Evolutionary conservation across 352 stramenopile genomes (phyloP), one percentile per base, ranked within the genome.

Genomic region (Elongisporangium undulatum): DNA sequence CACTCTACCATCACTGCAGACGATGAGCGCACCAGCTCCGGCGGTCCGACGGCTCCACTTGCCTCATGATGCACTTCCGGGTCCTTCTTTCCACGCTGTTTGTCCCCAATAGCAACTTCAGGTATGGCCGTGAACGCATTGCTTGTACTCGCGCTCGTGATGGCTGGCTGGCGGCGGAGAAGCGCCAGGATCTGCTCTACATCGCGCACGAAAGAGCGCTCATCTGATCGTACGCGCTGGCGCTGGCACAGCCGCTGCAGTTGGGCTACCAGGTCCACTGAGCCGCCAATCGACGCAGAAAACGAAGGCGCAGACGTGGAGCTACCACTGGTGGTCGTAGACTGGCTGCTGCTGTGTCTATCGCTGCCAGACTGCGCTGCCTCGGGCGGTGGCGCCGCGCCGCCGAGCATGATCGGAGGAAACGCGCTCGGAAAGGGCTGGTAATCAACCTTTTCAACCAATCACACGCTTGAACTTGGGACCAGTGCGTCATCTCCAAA

Each of bases 171-270:
- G 60, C 63, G 60, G 49, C 59, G 67, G 15, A 82, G 26, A 17
- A 85, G 61, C 38, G 60, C 48, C 54, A 90, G 52, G 29, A 90
- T 75, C 26, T 74, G 81, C 61, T 91, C 84, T 21, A 91, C 72
- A 34, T 91, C 84, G 29, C 82, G 72, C 20, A 82, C 72, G 57
- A 91, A 91, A 1, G 69, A 60, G 6, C 82, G 74, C 61, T 91
- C 84, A 26, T 93, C 84, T 0, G 72, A 70, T 4, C 79, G 77
- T 51, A 78, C 67, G n/a, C 79, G 80, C 64, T 90, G 79, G 17
- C 84, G 74, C 55, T 74, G 82, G 24, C 72, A 88, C 8, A 93
- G 63, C 23, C 69, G 64, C 58, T 89, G 79, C 7, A 91, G 66
- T 50, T 88, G 79, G 16, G 64, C 55, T 38, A 89, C 77, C 24